Base-by-base conservation (phyloP, 2,329 filamentous ascomycete species). In the Lachnellula arida region DNA sequence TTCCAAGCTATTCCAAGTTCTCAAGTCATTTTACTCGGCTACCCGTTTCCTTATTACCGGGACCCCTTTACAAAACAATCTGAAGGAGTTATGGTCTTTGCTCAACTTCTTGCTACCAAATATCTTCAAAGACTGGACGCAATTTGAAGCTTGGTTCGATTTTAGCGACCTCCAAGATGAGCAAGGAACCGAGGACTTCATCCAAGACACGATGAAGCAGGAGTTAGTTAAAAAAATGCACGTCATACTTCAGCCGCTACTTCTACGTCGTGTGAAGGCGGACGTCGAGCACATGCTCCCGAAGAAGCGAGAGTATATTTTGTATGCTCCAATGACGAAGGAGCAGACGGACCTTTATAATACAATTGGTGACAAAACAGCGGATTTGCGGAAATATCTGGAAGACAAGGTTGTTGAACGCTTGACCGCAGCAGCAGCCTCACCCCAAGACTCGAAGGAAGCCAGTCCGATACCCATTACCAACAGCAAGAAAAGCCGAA, bases 111-210 rank as follows among this genome's bases (percentile, higher is more conserved):
- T 99, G 0, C 81, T 97, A 48, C 94, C 93, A 0, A 89, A 89
- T 40, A 92, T 97, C 34, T 99, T 99, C 65, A 91, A 92, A 46
- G 89, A 96, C 65, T 86, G 95, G 71, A 90, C 95, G 47, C 91
- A 89, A 0, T 99, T 99, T 56, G 90, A 97, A 67, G 85, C 85
- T 1, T 97, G 93, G 92, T 99, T 99, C 60, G 93, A 99, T 70
- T 99, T 99, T 65, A 94, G 89, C 0, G 92, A 91, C 7, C 78
- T 99, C 1, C 84, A 95, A 54, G 90, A 97, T 57, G 90, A 92
- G 62, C 80, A 87, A 37, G 86, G 85, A 0, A 88, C 91, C 1
- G 85, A 89, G 49, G 84, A 92, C 46, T 87, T 96, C 51, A 80
- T 95, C 6, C 86, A 87, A 3, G 88, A 96, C 65, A 84, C 89